A percentile compares a stretch with the other conserved stretches of the same genome.
phyloP scores from a whole-genome alignment of 805 yeast species.

The Jamesozyma hellenica region DNA sequence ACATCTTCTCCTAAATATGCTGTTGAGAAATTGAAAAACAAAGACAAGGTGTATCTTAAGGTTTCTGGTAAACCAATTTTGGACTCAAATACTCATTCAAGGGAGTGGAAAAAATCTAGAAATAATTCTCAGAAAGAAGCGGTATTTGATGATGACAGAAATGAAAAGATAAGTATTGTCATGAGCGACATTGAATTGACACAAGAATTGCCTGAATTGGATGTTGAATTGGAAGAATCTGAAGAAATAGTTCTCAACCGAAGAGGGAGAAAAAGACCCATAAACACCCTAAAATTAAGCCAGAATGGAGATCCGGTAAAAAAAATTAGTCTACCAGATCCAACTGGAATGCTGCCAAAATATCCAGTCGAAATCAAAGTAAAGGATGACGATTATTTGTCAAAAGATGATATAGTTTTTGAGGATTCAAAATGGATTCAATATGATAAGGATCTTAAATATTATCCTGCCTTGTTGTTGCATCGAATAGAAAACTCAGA shows the following conservation, averaged over 20 bases:
- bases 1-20: constrained; percentile 2
- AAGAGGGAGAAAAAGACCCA: constrained; percentile 5
- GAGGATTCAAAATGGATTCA: constrained; percentile 44
- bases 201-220: constrained; percentile 26
- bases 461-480: constrained; percentile 41
- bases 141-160: constrained; percentile 1
- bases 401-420: constrained; percentile 24
- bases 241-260: constrained; percentile 12
- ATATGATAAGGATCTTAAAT: constrained; percentile 33
- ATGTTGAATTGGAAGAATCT: constrained; percentile 12
- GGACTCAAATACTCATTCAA: neutral
- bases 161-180: constrained; percentile 2
- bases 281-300: constrained; percentile 5
- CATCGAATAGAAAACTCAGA: constrained; percentile 2
- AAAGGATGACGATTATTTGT: constrained; percentile 12
- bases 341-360: neutral
- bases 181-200: constrained; percentile 22
- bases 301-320: constrained; percentile 6
- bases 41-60: constrained; percentile 9
- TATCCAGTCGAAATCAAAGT: constrained; percentile 6
- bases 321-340: constrained; percentile 2
- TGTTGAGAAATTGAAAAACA: constrained; percentile 2
- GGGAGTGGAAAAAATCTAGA: too few relatives aligned
- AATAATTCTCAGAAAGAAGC: too few relatives aligned
- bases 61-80: constrained; percentile 12